phyloP scores from a whole-genome alignment of 2,329 filamentous ascomycete genomes.

The Alternaria brassicicola region DNA sequence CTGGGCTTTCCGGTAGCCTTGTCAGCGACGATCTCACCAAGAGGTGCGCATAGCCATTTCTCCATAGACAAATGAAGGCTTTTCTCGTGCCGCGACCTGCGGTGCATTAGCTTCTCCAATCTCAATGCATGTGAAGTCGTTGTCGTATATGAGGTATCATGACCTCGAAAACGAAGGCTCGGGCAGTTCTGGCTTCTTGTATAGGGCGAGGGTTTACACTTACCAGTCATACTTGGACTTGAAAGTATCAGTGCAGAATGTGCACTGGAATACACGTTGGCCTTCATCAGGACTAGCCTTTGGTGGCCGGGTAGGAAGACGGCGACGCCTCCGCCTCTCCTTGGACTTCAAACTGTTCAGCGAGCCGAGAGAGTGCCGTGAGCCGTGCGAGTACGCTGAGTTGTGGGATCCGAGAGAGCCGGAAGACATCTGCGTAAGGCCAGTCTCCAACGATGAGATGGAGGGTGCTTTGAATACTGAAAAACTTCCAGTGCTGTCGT shows the following conservation, averaged over 20 bases:
- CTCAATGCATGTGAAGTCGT: neutral
- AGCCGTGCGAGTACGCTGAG: conserved; percentile 64
- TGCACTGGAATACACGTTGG: conserved; percentile 45
- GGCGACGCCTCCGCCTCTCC: conserved; percentile 64
- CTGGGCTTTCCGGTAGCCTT: conserved; percentile 62
- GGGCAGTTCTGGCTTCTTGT: too few species aligned
- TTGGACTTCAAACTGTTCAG: conserved; percentile 59
- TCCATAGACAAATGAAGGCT: conserved; percentile 48
- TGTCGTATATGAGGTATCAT: neutral
- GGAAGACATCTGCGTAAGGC: conserved; percentile 57
- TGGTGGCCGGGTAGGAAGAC: conserved; percentile 50
- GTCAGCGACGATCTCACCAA: conserved; percentile 62
- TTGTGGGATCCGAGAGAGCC: conserved; percentile 61
- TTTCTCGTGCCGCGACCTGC: conserved; percentile 51
- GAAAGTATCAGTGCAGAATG: conserved; percentile 50
- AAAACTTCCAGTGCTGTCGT: conserved; percentile 54
- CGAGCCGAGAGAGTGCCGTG: conserved; percentile 62
- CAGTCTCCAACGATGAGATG: conserved; percentile 61
- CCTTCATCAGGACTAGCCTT: conserved; percentile 31
- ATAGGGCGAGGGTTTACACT: neutral
- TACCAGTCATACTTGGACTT: conserved; percentile 51
- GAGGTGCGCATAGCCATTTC: conserved; percentile 62
- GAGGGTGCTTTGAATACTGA: conserved; percentile 61
- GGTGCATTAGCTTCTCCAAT: conserved; percentile 16
- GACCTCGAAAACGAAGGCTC: neutral